phyloP scores from a whole-genome alignment of 208 protist genomes.

The Trypanosomatidae sp. region DNA sequence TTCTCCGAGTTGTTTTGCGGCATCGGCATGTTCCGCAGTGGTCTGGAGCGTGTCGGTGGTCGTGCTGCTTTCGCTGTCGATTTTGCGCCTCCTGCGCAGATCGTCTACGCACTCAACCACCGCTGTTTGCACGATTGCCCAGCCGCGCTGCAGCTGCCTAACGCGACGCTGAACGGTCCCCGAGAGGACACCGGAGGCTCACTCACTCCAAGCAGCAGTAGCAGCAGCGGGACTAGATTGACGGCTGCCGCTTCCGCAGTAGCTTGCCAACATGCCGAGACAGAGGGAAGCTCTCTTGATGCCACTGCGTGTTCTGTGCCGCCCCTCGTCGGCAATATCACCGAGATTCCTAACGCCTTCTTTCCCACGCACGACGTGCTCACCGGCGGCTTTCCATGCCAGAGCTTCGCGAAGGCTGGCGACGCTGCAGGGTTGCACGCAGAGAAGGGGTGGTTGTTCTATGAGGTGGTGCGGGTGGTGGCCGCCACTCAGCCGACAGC shows the following conservation, averaged over 20 bases:
- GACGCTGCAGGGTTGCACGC: slow-evolving; percentile 45
- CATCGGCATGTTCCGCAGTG: slow-evolving; percentile 84
- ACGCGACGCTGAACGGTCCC: slow-evolving; percentile 1
- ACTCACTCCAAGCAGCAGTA: background rate
- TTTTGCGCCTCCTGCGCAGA: slow-evolving; percentile 36
- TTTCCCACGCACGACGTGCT: slow-evolving; percentile 80
- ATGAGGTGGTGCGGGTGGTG: slow-evolving; percentile 74
- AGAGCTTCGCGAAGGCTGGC: slow-evolving; percentile 77
- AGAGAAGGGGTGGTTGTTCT: slow-evolving; percentile 70
- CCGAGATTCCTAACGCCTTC: slow-evolving; percentile 43
- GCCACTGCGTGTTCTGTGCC: slow-evolving; percentile 2
- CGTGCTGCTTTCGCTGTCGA: slow-evolving; percentile 69
- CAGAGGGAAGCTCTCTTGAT: background rate
- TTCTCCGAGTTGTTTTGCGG: slow-evolving; percentile 91
- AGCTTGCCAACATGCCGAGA: background rate
- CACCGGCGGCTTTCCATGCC: slow-evolving; percentile 82
- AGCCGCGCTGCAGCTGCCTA: slow-evolving; percentile 12
- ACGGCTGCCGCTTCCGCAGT: background rate
- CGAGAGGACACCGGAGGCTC: background rate
- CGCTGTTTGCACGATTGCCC: slow-evolving; percentile 23
- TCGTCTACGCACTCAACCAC: slow-evolving; percentile 66
- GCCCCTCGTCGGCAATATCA: slow-evolving; percentile 66
- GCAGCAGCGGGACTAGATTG: background rate
- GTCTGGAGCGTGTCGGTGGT: slow-evolving; percentile 58
- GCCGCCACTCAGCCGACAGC: slow-evolving; percentile 31